These are phyloP conservation scores for Solanum sejunctum DNA, from an alignment of 257 asterid genomes.

Conservation along the genomic window DNA sequence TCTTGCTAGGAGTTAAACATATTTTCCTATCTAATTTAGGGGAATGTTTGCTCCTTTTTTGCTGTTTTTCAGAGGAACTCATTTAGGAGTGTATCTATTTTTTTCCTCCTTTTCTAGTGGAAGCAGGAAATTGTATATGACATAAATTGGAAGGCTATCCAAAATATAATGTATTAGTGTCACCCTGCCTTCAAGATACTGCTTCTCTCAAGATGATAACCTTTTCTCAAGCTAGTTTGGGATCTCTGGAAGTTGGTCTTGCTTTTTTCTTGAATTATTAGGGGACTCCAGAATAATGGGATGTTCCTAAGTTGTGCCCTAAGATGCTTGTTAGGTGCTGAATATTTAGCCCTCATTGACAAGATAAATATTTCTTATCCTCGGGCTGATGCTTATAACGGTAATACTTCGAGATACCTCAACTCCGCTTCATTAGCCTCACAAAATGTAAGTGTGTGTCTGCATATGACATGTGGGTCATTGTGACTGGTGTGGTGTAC, in stretches of 20 bases:
- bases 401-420: background rate
- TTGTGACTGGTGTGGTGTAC: background rate
- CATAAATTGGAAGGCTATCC: background rate
- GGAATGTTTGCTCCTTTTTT: background rate
- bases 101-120: background rate
- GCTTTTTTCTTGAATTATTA: background rate
- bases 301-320: background rate
- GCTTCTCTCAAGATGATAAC: too few species aligned
- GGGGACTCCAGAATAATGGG: background rate
- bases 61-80: background rate
- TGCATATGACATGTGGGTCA: background rate
- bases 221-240: too few species aligned
- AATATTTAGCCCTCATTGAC: background rate
- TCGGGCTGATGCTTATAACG: background rate
- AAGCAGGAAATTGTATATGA: background rate
- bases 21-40: background rate
- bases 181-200: background rate
- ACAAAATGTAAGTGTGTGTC: background rate
- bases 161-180: background rate
- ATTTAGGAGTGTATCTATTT: background rate
- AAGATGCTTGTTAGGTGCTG: background rate
- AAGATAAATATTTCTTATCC: background rate
- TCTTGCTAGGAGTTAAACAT: background rate
- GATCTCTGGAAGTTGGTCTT: background rate
- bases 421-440: background rate